phyloP scores from a whole-genome alignment of 345 rosid species.

The Capsella bursapastoris region DNA sequence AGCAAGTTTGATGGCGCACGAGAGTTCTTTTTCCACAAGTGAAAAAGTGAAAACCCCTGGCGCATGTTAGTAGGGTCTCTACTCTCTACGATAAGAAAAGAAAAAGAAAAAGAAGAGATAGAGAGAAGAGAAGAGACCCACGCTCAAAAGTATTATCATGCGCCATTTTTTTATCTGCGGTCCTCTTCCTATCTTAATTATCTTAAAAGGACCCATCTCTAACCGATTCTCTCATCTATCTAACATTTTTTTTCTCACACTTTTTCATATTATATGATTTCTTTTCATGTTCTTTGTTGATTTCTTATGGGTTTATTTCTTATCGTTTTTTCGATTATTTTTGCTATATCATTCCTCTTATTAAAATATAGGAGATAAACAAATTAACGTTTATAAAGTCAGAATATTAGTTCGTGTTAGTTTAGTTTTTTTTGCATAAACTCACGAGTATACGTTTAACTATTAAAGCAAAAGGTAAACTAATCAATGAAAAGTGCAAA shows the following conservation, averaged over 20 bases:
- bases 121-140: slow-evolving; percentile 28
- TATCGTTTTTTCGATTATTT: background rate
- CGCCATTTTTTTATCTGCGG: slow-evolving; percentile 39
- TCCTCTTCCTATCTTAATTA: background rate
- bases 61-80: slow-evolving; percentile 49
- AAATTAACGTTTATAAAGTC: background rate
- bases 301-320: slow-evolving; percentile 3
- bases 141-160: slow-evolving; percentile 42
- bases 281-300: background rate
- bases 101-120: slow-evolving; percentile 14
- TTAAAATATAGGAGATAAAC: too few species aligned
- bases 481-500: slow-evolving; percentile 22
- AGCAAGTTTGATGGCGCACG: slow-evolving; percentile 36
- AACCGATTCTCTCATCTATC: slow-evolving; percentile 8
- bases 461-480: slow-evolving; percentile 7
- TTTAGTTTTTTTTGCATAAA: background rate
- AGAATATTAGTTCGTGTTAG: background rate
- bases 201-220: slow-evolving; percentile 34
- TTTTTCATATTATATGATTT: slow-evolving; percentile 3
- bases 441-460: background rate
- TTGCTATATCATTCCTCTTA: background rate
- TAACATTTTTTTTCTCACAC: slow-evolving; percentile 1
- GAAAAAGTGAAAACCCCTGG: slow-evolving; percentile 30
- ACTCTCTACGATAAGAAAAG: background rate
- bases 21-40: slow-evolving; percentile 33